Base-by-base conservation (phyloP, 306 rosid species). In the Medicago ruthenica region DNA sequence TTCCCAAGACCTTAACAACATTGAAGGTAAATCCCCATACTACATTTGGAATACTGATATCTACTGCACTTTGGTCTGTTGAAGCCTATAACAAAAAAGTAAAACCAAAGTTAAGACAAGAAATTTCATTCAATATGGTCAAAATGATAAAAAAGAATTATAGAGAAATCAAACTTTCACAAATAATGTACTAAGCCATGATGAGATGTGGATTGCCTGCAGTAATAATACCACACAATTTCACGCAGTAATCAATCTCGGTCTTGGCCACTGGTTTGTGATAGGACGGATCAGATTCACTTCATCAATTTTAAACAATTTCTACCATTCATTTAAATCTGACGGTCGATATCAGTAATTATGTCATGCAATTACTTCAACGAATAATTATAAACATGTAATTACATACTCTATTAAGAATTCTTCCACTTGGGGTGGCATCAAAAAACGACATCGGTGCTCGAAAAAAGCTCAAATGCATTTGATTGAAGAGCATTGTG, bases 391-490 rank as follows among this genome's bases (percentile, higher is more conserved):
- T 61, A 14, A 36, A 8, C 31, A 41, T 20, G 51, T 16, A 5
- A 18, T 48, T 15, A 48, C 85, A 20, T 81, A 84, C 88, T 81
- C 88, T 81, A 14, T 84, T 84, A 65, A 84, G 90, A 90, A 81
- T 84, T 78, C 85, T 41, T n/a, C 88, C 88, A 36, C 88, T 84
- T 20, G 88, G 88, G 21, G 92, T 93, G 71, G 96, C 61, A 81
- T 93, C 96, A 3, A 89, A 91, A 84, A 93, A 93, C 4, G 94
- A 87, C 89, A 89, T 91, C 31, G 97, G 97, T 16, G 98, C 91
- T 9, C 89, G 86, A 45, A 93, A 87, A 79, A 91, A 44, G 86
- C 89, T 69, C 16, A 61, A 11, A 54, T 93, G 94, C 97, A 93
- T 87, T 84, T 86, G 86, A 61, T 76, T 74, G 80, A 93, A 93